A percentile compares a stretch with the other conserved stretches of the same genome.
phyloP scores from a whole-genome alignment of 306 rosid genomes.

The Cucurbita maxima region DNA sequence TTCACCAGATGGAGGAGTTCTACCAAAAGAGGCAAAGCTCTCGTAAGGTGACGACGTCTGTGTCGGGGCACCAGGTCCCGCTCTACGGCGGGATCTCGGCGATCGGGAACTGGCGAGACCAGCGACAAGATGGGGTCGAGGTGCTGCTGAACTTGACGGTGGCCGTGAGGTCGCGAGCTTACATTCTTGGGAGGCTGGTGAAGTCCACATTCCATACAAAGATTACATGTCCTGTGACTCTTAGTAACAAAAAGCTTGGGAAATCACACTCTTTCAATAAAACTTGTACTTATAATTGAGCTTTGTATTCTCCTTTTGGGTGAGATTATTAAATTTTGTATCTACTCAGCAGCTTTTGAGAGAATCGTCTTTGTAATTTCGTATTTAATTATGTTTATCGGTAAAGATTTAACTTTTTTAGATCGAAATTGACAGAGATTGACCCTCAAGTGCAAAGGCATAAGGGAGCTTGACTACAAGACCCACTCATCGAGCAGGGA shows the following conservation, averaged over 20 bases:
- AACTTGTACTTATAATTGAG: slow-evolving; percentile 47
- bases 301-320: neutral
- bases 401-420: too few relatives aligned
- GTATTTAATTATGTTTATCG: too few relatives aligned
- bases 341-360: too few relatives aligned
- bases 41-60: slow-evolving; percentile 30
- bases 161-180: slow-evolving; percentile 66
- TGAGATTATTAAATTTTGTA: neutral
- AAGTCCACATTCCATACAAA: slow-evolving; percentile 56
- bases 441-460: too few relatives aligned
- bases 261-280: slow-evolving; percentile 35
- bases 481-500: too few relatives aligned
- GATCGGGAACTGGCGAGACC: slow-evolving; percentile 16
- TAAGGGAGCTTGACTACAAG: too few relatives aligned
- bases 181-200: slow-evolving; percentile 60
- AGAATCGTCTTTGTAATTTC: too few relatives aligned
- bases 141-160: slow-evolving; percentile 65
- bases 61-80: slow-evolving; percentile 52
- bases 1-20: slow-evolving; percentile 40
- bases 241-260: slow-evolving; percentile 49
- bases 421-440: too few relatives aligned
- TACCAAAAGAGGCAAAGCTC: slow-evolving; percentile 44
- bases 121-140: slow-evolving; percentile 13
- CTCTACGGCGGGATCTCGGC: slow-evolving; percentile 61
- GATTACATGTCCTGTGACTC: slow-evolving; percentile 50